These are phyloP conservation scores for Talaromyces trachyspermus DNA, from an alignment of 495 filamentous ascomycete genomes.

Conservation along the genomic window DNA sequence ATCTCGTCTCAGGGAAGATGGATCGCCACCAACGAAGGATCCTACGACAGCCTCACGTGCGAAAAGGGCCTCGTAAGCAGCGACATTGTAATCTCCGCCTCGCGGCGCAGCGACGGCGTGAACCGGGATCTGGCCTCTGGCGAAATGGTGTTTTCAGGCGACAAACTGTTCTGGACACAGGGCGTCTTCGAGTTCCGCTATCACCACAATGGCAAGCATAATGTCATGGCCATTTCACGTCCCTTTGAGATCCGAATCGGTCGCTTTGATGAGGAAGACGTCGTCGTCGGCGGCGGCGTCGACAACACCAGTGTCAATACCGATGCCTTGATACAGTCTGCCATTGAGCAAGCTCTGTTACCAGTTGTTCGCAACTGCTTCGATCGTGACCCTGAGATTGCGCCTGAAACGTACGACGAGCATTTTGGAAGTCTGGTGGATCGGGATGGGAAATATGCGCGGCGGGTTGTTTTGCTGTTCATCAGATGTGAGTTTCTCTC, in stretches of 20 bases:
- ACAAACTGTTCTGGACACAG: slow-evolving; percentile 95
- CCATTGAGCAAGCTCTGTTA: slow-evolving; percentile 69
- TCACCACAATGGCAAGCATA: slow-evolving; percentile 89
- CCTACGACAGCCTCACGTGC: slow-evolving; percentile 67
- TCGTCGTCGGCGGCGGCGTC: slow-evolving; percentile 46
- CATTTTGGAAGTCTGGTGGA: slow-evolving; percentile 76
- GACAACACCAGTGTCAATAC: slow-evolving; percentile 34
- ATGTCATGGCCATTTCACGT: slow-evolving; percentile 91
- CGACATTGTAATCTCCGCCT: slow-evolving; percentile 45
- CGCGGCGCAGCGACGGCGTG: slow-evolving; percentile 38
- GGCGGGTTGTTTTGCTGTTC: slow-evolving; percentile 82
- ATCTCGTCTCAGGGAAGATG: slow-evolving; percentile 85
- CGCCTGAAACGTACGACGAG: slow-evolving; percentile 72
- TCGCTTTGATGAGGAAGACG: slow-evolving; percentile 63
- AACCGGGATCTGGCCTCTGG: slow-evolving; percentile 43
- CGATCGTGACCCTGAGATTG: slow-evolving; percentile 85
- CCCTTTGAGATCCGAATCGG: slow-evolving; percentile 85
- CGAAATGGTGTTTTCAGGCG: slow-evolving; percentile 81
- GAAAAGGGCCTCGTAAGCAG: slow-evolving; percentile 73
- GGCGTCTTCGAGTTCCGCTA: slow-evolving; percentile 95
- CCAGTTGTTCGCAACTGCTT: slow-evolving; percentile 86
- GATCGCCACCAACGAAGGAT: slow-evolving; percentile 69
- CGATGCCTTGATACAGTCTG: slow-evolving; percentile 29
- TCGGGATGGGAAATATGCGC: slow-evolving; percentile 79
- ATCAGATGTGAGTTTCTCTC: slow-evolving; percentile 61